Percentiles rank a stretch among this genome's conserved stretches.
phyloP scores from a whole-genome alignment of 192 early-diverging fungal species.

The Pilobolus umbonatus region DNA sequence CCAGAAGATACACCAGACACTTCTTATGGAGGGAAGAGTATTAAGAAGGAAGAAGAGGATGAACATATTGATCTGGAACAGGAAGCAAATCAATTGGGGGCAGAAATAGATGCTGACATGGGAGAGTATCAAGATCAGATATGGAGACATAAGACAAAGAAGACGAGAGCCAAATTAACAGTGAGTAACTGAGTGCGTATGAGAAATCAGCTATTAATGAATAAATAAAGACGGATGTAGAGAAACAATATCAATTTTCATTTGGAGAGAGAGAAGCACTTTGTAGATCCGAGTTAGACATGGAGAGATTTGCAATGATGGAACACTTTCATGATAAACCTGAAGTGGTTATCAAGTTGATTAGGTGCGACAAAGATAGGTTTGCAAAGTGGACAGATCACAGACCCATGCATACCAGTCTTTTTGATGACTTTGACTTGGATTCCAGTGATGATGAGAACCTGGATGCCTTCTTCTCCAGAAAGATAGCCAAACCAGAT shows the following conservation, averaged over 20 bases:
- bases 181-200: constrained; percentile 12
- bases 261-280: constrained; percentile 55
- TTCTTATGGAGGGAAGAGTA: not conserved
- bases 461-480: constrained; percentile 26
- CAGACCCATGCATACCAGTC: constrained; percentile 7
- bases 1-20: not conserved
- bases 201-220: not conserved
- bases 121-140: constrained; percentile 47
- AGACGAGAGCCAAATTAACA: constrained; percentile 41
- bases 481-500: constrained; percentile 21
- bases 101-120: constrained; percentile 52
- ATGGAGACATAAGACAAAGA: constrained; percentile 54
- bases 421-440: constrained; percentile 36
- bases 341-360: constrained; percentile 20
- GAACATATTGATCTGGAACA: constrained; percentile 39
- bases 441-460: constrained; percentile 36
- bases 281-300: constrained; percentile 51
- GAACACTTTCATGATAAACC: constrained; percentile 35
- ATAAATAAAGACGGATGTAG: constrained; percentile 20
- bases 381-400: constrained; percentile 22
- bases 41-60: constrained; percentile 5
- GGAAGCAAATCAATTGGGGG: constrained; percentile 32
- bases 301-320: constrained; percentile 50
- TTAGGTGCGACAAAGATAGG: constrained; percentile 15
- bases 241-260: constrained; percentile 41